Percentiles rank a stretch among this genome's conserved stretches.
These are phyloP conservation scores for Chaetomiaceae sp. DNA, from an alignment of 2,329 filamentous ascomycete genomes.

Conservation along the genomic window DNA sequence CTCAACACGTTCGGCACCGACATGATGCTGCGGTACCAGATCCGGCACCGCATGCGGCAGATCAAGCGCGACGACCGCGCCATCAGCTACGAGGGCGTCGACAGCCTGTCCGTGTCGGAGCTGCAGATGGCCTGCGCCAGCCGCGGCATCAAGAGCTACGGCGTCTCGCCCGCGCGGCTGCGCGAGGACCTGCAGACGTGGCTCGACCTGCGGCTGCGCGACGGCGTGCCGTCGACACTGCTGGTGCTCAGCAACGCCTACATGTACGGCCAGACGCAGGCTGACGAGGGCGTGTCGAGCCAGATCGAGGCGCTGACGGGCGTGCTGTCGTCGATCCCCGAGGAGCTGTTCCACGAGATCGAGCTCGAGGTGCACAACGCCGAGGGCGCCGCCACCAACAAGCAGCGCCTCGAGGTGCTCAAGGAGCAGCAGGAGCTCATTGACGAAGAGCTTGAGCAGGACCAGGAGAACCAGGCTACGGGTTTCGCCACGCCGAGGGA, in stretches of 20 bases:
- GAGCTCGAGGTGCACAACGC: slow-evolving; percentile 96
- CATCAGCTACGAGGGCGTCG: slow-evolving; percentile 90
- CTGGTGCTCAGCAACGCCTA: slow-evolving; percentile 96
- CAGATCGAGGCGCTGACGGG: slow-evolving; percentile 92
- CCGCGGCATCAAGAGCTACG: slow-evolving; percentile 87
- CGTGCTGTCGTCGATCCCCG: slow-evolving; percentile 89
- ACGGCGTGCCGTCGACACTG: slow-evolving; percentile 93
- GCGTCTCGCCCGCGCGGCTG: slow-evolving; percentile 81
- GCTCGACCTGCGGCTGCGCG: slow-evolving; percentile 88
- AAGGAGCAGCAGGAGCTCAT: slow-evolving; percentile 99
- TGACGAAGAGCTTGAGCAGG: slow-evolving; percentile 92
- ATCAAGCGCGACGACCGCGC: slow-evolving; percentile 97
- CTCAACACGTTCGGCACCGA: slow-evolving; percentile 96
- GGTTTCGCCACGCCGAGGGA: slow-evolving; percentile 76
- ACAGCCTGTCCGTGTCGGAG: slow-evolving; percentile 87
- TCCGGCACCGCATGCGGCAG: slow-evolving; percentile 96
- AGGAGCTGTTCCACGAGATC: slow-evolving; percentile 99
- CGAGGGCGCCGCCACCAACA: slow-evolving; percentile 96
- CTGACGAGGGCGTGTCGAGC: slow-evolving; percentile 76
- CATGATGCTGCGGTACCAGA: slow-evolving; percentile 94
- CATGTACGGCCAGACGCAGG: slow-evolving; percentile 72
- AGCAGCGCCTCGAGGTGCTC: slow-evolving; percentile 95
- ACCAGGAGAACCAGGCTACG: slow-evolving; percentile 70
- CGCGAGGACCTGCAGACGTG: slow-evolving; percentile 88
- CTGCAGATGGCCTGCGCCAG: slow-evolving; percentile 88